Base-by-base conservation (phyloP, 768 basidiomycete genomes). In the Chiua virens region DNA sequence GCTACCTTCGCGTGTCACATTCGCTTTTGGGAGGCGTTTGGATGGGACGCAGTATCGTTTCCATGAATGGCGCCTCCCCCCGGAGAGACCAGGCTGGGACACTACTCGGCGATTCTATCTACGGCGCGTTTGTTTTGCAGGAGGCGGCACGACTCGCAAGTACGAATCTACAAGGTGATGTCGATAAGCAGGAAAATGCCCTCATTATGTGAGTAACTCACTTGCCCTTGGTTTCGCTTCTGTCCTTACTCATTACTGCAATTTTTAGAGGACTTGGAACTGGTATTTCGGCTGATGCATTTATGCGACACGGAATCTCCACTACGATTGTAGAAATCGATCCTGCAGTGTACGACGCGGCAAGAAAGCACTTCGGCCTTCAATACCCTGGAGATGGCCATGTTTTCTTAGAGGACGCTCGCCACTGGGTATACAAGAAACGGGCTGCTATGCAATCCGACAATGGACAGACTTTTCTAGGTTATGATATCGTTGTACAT, bases 241-340 rank as follows among this genome's bases (percentile, higher is more conserved):
- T 13, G 13, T 21, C 59, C 49, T 50, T 30, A 45, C 13, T 5
- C 20, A 37, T 43, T 25, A 20, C 1, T 41, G 13, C 8, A 30
- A 52, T 43, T 51, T 45, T 15, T 60, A 97, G 95, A 68, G 96
- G 96, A 11, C 81, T 98, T 28, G 96, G 96, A 18, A 77, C 82
- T 18, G 95, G 96, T 6, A 84, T 90, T 47, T 85, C 90, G 4
- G 86, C 91, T 0, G 80, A 83, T 38, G 79, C 91, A 0, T 83
- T 98, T 57, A 74, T 80, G 42, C 75, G 78, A 22, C 88, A 91
- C 54, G 78, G 78, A 18, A 71, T 95, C 23, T 73, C 78, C 7
- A 86, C 87, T 5, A 91, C 92, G 2, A 80, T 96, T 42, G 80
- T 95, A n/a, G 96, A 98, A 68, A 89, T 96, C 53, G 96, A 98